A percentile compares a stretch with the other conserved stretches of the same genome.
Conservation (phyloP, 2,329 filamentous ascomycete genomes). For the Pseudogymnoascus sp. region DNA sequence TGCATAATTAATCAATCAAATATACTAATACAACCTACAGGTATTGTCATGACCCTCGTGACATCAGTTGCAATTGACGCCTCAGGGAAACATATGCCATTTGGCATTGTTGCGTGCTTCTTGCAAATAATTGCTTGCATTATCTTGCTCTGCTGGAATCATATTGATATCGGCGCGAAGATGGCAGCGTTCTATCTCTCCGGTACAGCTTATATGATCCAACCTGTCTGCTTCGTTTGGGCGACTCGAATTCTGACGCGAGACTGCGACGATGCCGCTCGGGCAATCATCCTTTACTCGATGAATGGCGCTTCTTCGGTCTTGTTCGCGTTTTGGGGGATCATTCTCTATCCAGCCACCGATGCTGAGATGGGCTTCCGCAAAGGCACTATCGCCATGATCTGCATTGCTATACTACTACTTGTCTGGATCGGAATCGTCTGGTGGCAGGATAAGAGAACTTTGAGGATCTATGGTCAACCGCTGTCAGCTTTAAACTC, state of each 20-base stretch:
- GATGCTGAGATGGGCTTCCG: conserved; percentile 36
- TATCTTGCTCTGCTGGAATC: conserved; percentile 34
- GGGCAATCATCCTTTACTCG: conserved; percentile 33
- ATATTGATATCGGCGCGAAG: conserved; percentile 41
- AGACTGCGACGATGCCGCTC: conserved; percentile 33
- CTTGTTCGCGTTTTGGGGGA: conserved; percentile 39
- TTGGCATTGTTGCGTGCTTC: conserved; percentile 42
- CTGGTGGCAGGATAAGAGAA: no score
- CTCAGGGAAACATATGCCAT: conserved; percentile 48
- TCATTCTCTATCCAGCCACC: conserved; percentile 34
- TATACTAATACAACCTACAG: conserved; percentile 16
- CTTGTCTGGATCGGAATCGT: no score
- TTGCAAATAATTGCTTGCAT: conserved; percentile 42
- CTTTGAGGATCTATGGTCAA: no score
- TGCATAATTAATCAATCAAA: no score
- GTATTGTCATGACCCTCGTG: conserved; percentile 45
- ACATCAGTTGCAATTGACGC: conserved; percentile 43
- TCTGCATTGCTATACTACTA: conserved; percentile 11
- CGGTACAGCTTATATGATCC: conserved; percentile 61
- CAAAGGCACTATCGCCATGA: conserved; percentile 32
- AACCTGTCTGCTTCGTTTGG: conserved; percentile 59
- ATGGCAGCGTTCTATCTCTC: conserved; percentile 57
- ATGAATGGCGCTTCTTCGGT: conserved; percentile 35
- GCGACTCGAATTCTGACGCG: conserved; percentile 33
- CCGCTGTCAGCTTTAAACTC: no score